Conservation (phyloP, 83 land plant species). For the Picea abies region DNA sequence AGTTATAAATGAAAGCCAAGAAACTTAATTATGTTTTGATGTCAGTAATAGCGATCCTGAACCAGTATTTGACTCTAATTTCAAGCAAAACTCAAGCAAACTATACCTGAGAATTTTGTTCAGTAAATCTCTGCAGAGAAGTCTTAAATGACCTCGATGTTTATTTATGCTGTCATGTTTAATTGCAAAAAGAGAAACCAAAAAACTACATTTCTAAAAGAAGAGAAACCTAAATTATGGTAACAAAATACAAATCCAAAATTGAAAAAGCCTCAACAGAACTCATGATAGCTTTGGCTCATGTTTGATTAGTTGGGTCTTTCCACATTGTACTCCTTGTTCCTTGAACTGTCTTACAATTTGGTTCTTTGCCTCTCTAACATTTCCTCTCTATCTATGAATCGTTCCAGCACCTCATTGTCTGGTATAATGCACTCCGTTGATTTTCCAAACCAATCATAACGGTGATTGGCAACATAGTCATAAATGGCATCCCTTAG, state of each 20-base stretch:
- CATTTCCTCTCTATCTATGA: constrained; percentile 79
- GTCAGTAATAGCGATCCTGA: neutral
- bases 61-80: neutral
- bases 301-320: neutral
- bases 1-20: neutral
- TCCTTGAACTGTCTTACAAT: no score
- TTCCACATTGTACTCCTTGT: neutral
- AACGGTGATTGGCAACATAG: constrained; percentile 76
- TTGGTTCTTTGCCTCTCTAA: constrained; percentile 19
- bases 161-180: neutral
- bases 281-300: neutral
- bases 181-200: neutral
- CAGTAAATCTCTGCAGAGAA: neutral
- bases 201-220: neutral
- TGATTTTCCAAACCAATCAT: constrained; percentile 84
- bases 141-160: constrained; percentile 2
- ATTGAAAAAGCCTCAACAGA: neutral
- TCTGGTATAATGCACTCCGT: constrained; percentile 73
- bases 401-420: constrained; percentile 72
- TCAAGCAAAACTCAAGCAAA: neutral
- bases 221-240: neutral
- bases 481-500: constrained; percentile 83
- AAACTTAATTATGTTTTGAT: neutral
- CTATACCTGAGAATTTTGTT: neutral
- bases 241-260: neutral